Base-by-base conservation (phyloP, 768 basidiomycete species). In the Amanita rubescens region DNA sequence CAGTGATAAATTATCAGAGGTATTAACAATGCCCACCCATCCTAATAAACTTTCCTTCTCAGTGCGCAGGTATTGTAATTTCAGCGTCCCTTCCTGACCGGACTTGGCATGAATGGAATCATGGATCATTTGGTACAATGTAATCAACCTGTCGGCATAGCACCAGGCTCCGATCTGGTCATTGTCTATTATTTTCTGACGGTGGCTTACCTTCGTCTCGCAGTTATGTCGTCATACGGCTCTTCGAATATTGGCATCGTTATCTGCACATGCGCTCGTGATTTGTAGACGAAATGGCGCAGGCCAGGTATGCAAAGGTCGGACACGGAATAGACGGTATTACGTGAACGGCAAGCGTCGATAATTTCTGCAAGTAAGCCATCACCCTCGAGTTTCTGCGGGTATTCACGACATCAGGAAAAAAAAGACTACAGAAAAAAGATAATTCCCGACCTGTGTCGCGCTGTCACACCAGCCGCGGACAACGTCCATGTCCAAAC, bases 221-320 rank as follows among this genome's bases (percentile, higher is more conserved):
- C 83, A 38, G 79, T 73, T 0, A 71, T 58, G 32, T 72, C 73
- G 39, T 85, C 81, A 60, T 96, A 95, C 5, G 88, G 89, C 15
- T 89, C 90, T 63, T 94, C 91, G 67, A 86, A 94, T n/a, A 68
- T 65, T 3, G 96, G 94, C 57, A 76, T 70, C 0, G 94, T 96
- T 33, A 95, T 77, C 64, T 99, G 96, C 17, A 99, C 94, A 60
- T 90, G 82, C 6, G 80, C 73, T 11, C 91, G 78, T 9, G 90
- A 91, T 70, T 97, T 97, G 75, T 97, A 98, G 45, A 97, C 71
- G 64, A 97, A 99, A 67, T 99, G 96, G 27, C 90, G 81, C 25
- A 98, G 69, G 2, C 94, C 94, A 3, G 92, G 92, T 58, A 95
- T 85, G n/a, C 82, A 81, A 10, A 97, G 70, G 51, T 88, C 85